Conservation (phyloP, 371 early-diverging fungal species). For the Dentiscutata heterogama region DNA sequence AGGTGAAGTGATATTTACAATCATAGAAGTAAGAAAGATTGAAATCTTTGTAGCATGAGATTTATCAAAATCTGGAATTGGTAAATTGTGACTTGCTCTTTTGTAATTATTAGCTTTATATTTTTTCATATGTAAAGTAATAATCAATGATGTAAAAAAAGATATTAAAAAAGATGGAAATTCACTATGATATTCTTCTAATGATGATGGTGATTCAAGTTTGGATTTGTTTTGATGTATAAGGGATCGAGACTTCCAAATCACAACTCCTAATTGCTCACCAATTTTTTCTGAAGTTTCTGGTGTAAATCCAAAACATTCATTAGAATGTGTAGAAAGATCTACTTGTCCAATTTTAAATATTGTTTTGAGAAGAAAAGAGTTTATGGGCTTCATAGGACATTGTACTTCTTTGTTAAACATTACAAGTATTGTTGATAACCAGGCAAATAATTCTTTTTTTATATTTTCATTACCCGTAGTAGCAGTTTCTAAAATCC, state of each 20-base stretch:
- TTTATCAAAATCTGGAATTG: background rate
- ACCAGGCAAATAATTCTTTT: background rate
- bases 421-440: background rate
- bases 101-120: background rate
- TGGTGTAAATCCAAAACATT: background rate
- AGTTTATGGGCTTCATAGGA: background rate
- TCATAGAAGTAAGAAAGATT: background rate
- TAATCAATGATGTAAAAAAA: slow-evolving; percentile 8
- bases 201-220: background rate
- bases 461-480: background rate
- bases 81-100: background rate
- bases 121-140: slow-evolving; percentile 14
- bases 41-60: slow-evolving; percentile 1
- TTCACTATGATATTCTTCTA: background rate
- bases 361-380: background rate
- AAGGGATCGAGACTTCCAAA: background rate
- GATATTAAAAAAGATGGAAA: background rate
- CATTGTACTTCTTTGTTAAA: background rate
- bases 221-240: background rate
- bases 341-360: background rate
- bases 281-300: slow-evolving; percentile 8
- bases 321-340: background rate
- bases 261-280: background rate
- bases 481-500: background rate
- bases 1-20: background rate